Evolutionary conservation across 75 land plant species (phyloP).

Genomic region (Picea sitchensis): DNA sequence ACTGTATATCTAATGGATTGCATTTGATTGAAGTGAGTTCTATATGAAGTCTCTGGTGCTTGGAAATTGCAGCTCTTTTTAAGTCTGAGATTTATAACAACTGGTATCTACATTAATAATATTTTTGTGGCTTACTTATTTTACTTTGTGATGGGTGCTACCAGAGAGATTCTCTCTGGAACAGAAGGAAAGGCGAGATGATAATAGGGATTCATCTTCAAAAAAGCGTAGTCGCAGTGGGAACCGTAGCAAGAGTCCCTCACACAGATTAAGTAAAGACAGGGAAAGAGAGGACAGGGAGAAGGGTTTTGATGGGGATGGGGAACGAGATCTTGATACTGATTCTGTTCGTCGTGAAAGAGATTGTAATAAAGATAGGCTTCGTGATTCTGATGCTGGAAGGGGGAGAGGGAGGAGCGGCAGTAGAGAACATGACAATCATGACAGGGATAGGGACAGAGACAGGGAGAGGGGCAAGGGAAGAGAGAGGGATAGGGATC

Average conservation of each 20-base stretch:
- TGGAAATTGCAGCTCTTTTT: neutral
- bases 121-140: conserved; percentile 3
- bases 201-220: conserved; percentile 35
- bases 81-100: conserved; percentile 1
- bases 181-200: conserved; percentile 35
- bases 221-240: conserved; percentile 39
- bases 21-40: neutral
- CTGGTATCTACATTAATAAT: neutral
- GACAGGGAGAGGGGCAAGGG: conserved; percentile 10
- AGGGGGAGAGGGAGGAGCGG: conserved; percentile 35
- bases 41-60: conserved; percentile 3
- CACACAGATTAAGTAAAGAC: conserved; percentile 28
- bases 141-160: conserved; percentile 4
- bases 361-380: conserved; percentile 25
- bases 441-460: conserved; percentile 26
- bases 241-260: conserved; percentile 26
- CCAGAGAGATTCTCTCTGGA: conserved; percentile 31
- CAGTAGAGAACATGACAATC: conserved; percentile 18
- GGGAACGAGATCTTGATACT: conserved; percentile 15
- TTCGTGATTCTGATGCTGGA: conserved; percentile 20
- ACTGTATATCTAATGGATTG: neutral
- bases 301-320: conserved; percentile 26
- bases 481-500: conserved; percentile 16
- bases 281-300: conserved; percentile 28
- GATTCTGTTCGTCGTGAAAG: conserved; percentile 10